Base-by-base conservation (phyloP, 2,329 filamentous ascomycete genomes). In the Neonectria faginata region DNA sequence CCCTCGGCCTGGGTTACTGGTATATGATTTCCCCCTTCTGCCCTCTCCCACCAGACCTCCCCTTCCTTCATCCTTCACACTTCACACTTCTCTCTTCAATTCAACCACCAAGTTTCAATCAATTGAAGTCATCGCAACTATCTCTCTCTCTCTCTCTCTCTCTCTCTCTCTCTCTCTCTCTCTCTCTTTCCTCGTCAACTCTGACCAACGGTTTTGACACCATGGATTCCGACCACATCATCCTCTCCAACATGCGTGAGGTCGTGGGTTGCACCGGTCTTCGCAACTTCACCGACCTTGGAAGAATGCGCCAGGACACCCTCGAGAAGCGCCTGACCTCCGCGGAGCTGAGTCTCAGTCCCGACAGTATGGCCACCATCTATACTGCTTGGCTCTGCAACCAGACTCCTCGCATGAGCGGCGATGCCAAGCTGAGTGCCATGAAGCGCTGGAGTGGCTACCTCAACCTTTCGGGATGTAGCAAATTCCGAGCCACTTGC, bases 351-450 rank as follows among this genome's bases (percentile, higher is more conserved):
- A 2, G 68, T 76, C 12, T 36, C 64, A 1, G 2, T 42, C n/a
- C 39, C 6, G n/a, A 20, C 9, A 70, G 57, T 47, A 67, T 71
- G n/a, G 68, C 66, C 1, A 71, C 69, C 6, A 69, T 77, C 31
- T 76, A 72, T 42, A 64, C 67, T 9, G 56, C 63, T 3, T 78
- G 77, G 77, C 66, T 78, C 8, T 57, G 67, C n/a, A 66, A 71
- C n/a, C 68, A 69, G 22, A 54, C 52, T 4, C 29, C 33, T 18
- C 14, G 14, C 12, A 22, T 12, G 7, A 5, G 9, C 9, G 45
- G 11, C 18, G 27, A 20, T 5, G 29, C 27, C n/a, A 50, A 45
- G 20, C 6, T 4, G 0, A 31, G 33, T 7, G 27, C 36, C 8
- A n/a, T 45, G 18, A 16, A 36, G 8, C 47, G 47, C 5, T 50